Conservation (phyloP, 2,329 filamentous ascomycete species). For the Didymella glomerata region DNA sequence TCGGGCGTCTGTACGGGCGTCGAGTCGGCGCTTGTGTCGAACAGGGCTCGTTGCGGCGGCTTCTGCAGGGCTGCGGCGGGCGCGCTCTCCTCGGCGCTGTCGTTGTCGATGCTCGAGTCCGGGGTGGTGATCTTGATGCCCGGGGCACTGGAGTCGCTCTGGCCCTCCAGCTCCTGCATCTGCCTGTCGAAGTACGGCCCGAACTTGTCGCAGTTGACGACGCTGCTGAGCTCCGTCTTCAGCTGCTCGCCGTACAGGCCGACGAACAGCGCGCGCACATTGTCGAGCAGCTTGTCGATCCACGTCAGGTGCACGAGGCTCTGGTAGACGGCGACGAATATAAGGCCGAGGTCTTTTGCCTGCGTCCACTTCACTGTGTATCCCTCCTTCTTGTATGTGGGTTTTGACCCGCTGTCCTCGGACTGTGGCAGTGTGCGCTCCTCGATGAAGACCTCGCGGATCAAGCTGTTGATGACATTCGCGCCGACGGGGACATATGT, state of each 20-base stretch:
- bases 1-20: constrained; percentile 76
- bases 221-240: constrained; percentile 78
- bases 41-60: constrained; percentile 40
- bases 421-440: constrained; percentile 75
- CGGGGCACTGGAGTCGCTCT: constrained; percentile 51
- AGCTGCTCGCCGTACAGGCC: constrained; percentile 90
- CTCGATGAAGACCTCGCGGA: constrained; percentile 97
- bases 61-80: constrained; percentile 62
- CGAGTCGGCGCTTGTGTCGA: constrained; percentile 68
- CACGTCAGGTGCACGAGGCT: constrained; percentile 93
- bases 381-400: constrained; percentile 86
- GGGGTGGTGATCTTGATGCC: constrained; percentile 57
- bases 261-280: constrained; percentile 90
- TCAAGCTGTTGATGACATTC: constrained; percentile 90
- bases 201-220: constrained; percentile 78
- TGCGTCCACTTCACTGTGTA: constrained; percentile 95
- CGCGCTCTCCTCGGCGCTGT: constrained; percentile 60
- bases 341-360: constrained; percentile 89
- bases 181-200: constrained; percentile 96
- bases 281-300: constrained; percentile 96
- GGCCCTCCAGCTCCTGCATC: constrained; percentile 78
- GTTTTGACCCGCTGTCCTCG: constrained; percentile 69
- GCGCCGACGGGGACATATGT: constrained; percentile 81
- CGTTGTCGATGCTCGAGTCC: constrained; percentile 59
- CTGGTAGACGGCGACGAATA: constrained; percentile 98